Base-by-base conservation (phyloP, 345 rosid genomes). In the Euclidium syriacum region DNA sequence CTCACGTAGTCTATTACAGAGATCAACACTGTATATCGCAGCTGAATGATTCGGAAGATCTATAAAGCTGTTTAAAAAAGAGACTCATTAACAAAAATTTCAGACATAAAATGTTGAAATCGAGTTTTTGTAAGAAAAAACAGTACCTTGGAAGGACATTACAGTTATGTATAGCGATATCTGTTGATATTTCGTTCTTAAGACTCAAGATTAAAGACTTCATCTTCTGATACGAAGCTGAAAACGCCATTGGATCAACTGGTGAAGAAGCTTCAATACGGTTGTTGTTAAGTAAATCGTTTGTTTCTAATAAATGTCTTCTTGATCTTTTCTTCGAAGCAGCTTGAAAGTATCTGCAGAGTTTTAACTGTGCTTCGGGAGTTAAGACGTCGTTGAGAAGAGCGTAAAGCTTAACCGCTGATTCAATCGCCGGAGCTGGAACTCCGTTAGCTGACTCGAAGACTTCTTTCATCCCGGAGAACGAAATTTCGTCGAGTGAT, bases 11-110 rank as follows among this genome's bases (percentile, higher is more conserved):
- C 97, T 79, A 73, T 79, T 80, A 79, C 91, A 87, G 26, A 94
- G 88, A 68, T 94, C 97, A 39, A 73, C 85, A 57, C 87, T 87
- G 74, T 85, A 94, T 75, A 94, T 87, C 35, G 96, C 73, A 5
- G 97, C 76, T 35, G 95, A 87, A 70, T 85, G 78, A 78, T 78
- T 84, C 51, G 96, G 99, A 62, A 94, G 96, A 74, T 87, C 96
- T 62, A 94, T 70, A 75, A 83, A 94, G 63, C 99, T 94, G 91
- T 75, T 77, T n/a, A 65, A 56, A 57, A 73, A n/a, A 64, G 58
- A 65, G 65, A 26, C 16, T 12, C 42, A 61, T 59, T 14, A n/a
- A n/a, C n/a, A n/a, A n/a, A n/a, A n/a, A n/a, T n/a, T n/a, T n/a
- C n/a, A n/a, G n/a, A n/a, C n/a, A n/a, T n/a, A n/a, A n/a, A n/a